These are phyloP conservation scores for Wickerhamiella domercqiae DNA, from an alignment of 805 yeast genomes.

Conservation along the genomic window DNA sequence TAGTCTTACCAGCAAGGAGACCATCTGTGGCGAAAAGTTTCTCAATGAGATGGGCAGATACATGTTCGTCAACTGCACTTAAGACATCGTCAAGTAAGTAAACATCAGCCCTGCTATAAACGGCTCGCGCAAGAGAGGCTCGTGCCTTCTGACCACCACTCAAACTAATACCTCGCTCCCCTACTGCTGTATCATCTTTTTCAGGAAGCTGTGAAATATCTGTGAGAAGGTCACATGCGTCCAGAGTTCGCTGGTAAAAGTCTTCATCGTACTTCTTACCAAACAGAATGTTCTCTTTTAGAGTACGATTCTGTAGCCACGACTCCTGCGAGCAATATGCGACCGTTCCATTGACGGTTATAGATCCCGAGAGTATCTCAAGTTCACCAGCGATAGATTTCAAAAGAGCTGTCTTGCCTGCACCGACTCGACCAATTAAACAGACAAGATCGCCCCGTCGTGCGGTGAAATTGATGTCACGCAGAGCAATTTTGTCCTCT, in stretches of 20 bases:
- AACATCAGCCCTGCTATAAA: slow-evolving; percentile 84
- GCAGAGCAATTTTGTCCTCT: slow-evolving; percentile 20
- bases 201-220: slow-evolving; percentile 72
- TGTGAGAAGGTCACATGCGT: slow-evolving; percentile 72
- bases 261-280: slow-evolving; percentile 73
- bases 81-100: slow-evolving; percentile 83
- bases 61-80: slow-evolving; percentile 96
- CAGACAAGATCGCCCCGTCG: slow-evolving; percentile 64
- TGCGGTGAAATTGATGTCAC: slow-evolving; percentile 43
- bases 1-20: slow-evolving; percentile 51
- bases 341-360: slow-evolving; percentile 48
- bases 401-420: slow-evolving; percentile 69
- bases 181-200: slow-evolving; percentile 86
- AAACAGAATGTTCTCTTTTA: slow-evolving; percentile 76
- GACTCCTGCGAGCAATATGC: slow-evolving; percentile 82
- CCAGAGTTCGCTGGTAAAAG: slow-evolving; percentile 65
- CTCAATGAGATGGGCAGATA: slow-evolving; percentile 69
- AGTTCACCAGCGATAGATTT: slow-evolving; percentile 67
- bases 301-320: slow-evolving; percentile 86
- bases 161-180: slow-evolving; percentile 91
- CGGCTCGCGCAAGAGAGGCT: slow-evolving; percentile 86
- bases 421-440: slow-evolving; percentile 73
- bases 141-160: slow-evolving; percentile 98
- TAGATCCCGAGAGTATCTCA: slow-evolving; percentile 51
- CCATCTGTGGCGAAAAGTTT: slow-evolving; percentile 65